Evolutionary conservation across 2,329 filamentous ascomycete genomes (phyloP), one percentile per base, ranked within the genome.

Genomic region (Colletotrichum sp.): DNA sequence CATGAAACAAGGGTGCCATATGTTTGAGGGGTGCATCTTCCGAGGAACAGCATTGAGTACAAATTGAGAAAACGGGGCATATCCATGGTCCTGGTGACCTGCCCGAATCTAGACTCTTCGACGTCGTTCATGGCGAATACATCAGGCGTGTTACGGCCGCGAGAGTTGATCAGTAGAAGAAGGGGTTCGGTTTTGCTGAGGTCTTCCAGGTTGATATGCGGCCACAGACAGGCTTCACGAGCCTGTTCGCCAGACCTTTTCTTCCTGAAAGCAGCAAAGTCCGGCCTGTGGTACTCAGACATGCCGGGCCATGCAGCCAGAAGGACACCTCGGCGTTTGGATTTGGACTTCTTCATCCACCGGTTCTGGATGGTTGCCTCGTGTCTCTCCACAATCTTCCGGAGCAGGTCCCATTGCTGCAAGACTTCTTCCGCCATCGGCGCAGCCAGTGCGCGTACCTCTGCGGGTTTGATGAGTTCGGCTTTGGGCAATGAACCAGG

Each of bases 131-230:
- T 82, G 0, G 88, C 87, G 77, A 93, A 93, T 1, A 80, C 76
- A 9, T 83, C 79, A 0, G 90, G 90, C 0, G 79, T 74, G 71
- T 90, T 79, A 0, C 88, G 85, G 7, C 85, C 90, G 8, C 91
- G 85, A 0, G 89, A 81, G 71, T 91, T 90, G 13, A 93, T 79
- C 24, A 93, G 82, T 8, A 93, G 80, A 0, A 86, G 83, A 10
- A 93, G 78, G 0, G 82, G 74, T 64, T 86, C 88, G 0, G 85
- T 80, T 26, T 86, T 83, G 0, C 79, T 67, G 1, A 93, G 82
- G 78, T 93, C 91, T 71, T 93, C 89, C 55, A 89, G 83, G 77
- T 93, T 93, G 79, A 93, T 87, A 61, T 88, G 84, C 0, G 91
- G 91, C 85, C 86, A 91, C 57, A 90, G 80, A 75, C 83, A 90